Evolutionary conservation across 2,329 filamentous ascomycete species (phyloP).

Genomic region (Pleurostoma richardsiae): DNA sequence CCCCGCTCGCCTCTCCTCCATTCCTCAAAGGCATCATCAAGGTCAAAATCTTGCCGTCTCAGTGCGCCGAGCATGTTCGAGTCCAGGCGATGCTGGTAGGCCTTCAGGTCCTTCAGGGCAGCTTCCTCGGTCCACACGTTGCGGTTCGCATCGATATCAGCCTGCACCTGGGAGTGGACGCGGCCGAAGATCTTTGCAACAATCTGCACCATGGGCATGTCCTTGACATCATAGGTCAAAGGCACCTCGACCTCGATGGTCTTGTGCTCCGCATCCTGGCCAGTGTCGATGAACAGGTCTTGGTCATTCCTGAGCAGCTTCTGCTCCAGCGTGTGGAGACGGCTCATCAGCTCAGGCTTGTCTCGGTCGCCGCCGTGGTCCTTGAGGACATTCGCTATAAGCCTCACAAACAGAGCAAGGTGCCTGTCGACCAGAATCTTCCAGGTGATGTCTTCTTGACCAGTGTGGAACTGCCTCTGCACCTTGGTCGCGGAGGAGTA

Average conservation of each 20-base stretch:
- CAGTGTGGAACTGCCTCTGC: conserved; percentile 64
- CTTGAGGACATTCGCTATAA: conserved; percentile 74
- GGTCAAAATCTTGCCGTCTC: conserved; percentile 79
- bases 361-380: conserved; percentile 83
- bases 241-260: conserved; percentile 80
- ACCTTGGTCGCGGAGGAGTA: conserved; percentile 93
- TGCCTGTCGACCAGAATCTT: conserved; percentile 91
- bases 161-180: conserved; percentile 73
- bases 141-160: conserved; percentile 79
- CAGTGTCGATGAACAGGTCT: conserved; percentile 65
- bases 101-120: conserved; percentile 84
- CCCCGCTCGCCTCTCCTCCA: conserved; percentile 91
- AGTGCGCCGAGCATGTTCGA: conserved; percentile 74
- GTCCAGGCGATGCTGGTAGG: conserved; percentile 85
- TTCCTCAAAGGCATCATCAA: conserved; percentile 78
- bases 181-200: conserved; percentile 85
- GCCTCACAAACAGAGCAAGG: conserved; percentile 86
- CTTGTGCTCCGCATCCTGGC: conserved; percentile 54
- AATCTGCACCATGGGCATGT: conserved; percentile 89
- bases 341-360: conserved; percentile 74
- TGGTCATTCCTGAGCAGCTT: conserved; percentile 93
- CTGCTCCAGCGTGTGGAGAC: conserved; percentile 78
- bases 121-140: conserved; percentile 86
- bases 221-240: conserved; percentile 86
- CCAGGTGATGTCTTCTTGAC: conserved; percentile 75